Base-by-base conservation (phyloP, 2,329 filamentous ascomycete species). In the Diatrype stigma region DNA sequence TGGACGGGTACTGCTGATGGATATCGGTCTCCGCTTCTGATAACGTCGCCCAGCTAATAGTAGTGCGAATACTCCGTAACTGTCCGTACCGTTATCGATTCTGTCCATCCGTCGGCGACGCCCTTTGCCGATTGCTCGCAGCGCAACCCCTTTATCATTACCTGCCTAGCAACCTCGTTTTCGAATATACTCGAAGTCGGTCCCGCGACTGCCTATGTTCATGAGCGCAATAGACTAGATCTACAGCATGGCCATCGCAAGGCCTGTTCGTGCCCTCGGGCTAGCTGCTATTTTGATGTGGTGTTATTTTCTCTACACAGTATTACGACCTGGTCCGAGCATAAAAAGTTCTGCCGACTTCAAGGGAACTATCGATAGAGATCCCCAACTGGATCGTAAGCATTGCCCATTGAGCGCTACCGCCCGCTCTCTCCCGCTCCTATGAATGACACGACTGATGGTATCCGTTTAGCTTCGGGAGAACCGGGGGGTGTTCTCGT, bases 341-440 rank as follows among this genome's bases (percentile, higher is more conserved):
- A 68, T 69, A 49, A 60, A 63, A 47, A 64, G 66, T 32, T 68
- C 70, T 58, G 69, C 71, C 57, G 70, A 62, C 63, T 69, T 55
- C 64, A 68, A 63, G 61, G 71, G 63, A 61, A 73, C 65, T 35
- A 65, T 67, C 72, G 82, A 87, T 60, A 81, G 83, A 53, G 93
- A 97, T 72, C 93, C 93, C 50, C 90, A 93, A 64, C 69, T 92
- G 64, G 91, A 96, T 71, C 84, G 92, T 96, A 77, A 68, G 88
- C 53, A 46, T 28, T 47, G 51, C 47, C 40, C 17, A 44, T 17
- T 45, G 28, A 26, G 21, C 30, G 38, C 30, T 17, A 22, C 23
- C 23, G n/a, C 16, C 23, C 17, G 14, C 22, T 26, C 14, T 17
- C 21, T 37, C 28, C 26, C 14, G 17, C 38, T 22, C 14, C 19